These are phyloP conservation scores for Austroboletus novae-zelandiae DNA, from an alignment of 1,284 basidiomycete species.

Conservation along the genomic window DNA sequence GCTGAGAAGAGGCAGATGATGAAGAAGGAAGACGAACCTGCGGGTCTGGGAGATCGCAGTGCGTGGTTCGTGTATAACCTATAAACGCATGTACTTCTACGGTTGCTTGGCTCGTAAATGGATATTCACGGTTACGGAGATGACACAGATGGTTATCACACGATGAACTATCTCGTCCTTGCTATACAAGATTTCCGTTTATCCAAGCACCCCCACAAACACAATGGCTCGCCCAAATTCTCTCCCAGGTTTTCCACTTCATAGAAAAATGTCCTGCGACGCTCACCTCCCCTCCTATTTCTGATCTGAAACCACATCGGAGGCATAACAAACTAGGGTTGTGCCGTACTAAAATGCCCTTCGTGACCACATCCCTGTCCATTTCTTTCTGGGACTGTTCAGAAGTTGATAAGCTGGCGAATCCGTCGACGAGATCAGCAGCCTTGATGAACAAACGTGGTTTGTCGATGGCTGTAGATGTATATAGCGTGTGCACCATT, in stretches of 20 bases:
- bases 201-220: conserved; percentile 70
- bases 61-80: conserved; percentile 32
- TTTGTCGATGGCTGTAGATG: conserved; percentile 54
- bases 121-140: not conserved
- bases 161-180: too few species aligned
- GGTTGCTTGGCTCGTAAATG: not conserved
- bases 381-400: conserved; percentile 37
- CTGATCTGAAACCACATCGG: conserved; percentile 59
- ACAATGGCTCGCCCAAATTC: conserved; percentile 54
- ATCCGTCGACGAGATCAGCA: conserved; percentile 60
- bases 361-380: conserved; percentile 60
- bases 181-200: conserved; percentile 7
- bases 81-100: conserved; percentile 10
- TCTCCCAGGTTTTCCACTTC: conserved; percentile 63
- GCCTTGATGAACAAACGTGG: conserved; percentile 68
- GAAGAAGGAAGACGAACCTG: conserved; percentile 17
- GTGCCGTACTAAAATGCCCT: conserved; percentile 45
- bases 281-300: conserved; percentile 36
- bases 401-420: conserved; percentile 36
- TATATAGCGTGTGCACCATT: conserved; percentile 45
- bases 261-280: conserved; percentile 35
- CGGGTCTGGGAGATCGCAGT: conserved; percentile 27
- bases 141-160: too few species aligned
- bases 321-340: conserved; percentile 45
- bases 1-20: conserved; percentile 14